A percentile compares a stretch with the other conserved stretches of the same genome.
phyloP scores from a whole-genome alignment of 106 monocot genomes.

The Dactylorhiza incarnata region DNA sequence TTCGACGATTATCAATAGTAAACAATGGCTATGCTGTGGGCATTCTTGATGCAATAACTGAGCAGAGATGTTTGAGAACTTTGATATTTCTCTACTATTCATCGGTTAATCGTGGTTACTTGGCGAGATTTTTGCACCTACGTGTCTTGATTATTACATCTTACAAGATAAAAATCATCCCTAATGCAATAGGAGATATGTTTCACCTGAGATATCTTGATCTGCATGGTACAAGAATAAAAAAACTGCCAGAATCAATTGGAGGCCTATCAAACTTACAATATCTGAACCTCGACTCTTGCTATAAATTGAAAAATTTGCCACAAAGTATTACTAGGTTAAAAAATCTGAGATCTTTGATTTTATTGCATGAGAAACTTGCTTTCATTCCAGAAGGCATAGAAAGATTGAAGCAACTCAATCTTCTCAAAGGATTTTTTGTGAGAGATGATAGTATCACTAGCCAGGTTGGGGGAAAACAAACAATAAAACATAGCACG shows the following conservation, averaged over 20 bases:
- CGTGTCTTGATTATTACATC: constrained; percentile 20
- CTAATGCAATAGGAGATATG: constrained; percentile 24
- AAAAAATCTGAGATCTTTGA: constrained; percentile 16
- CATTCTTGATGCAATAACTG: too few species aligned
- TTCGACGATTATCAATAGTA: too few species aligned
- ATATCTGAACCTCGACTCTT: constrained; percentile 11
- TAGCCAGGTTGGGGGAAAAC: not conserved
- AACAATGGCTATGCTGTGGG: too few species aligned
- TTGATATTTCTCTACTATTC: too few species aligned
- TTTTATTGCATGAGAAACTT: constrained; percentile 6
- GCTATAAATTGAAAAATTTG: constrained; percentile 9
- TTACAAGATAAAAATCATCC: constrained; percentile 10
- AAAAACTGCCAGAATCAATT: constrained; percentile 28
- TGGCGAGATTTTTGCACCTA: constrained; percentile 11
- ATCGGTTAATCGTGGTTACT: too few species aligned
- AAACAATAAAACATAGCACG: not conserved
- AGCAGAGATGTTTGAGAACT: too few species aligned
- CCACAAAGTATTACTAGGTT: constrained; percentile 14
- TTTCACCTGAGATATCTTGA: constrained; percentile 25
- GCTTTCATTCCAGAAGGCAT: constrained; percentile 22
- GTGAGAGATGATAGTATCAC: not conserved
- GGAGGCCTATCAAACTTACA: constrained; percentile 23
- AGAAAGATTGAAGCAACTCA: constrained; percentile 20
- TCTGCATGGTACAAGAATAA: constrained; percentile 18
- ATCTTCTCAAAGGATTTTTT: constrained; percentile 23